These are phyloP conservation scores for Russula olivacea DNA, from an alignment of 768 basidiomycete genomes.

Conservation along the genomic window DNA sequence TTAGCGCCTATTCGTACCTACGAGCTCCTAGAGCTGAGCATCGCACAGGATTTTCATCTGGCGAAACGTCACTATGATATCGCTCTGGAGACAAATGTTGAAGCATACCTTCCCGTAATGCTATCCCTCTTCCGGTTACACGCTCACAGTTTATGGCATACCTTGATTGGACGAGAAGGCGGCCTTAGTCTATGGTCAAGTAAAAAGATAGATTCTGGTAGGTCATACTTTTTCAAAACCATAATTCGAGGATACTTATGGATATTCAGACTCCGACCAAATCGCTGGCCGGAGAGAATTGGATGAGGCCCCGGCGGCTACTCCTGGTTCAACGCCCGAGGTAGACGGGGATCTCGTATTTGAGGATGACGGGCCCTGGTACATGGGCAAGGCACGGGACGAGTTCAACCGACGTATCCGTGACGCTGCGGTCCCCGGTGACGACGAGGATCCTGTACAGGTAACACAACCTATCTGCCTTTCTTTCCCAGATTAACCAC, in stretches of 20 bases:
- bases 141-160: slow-evolving; percentile 77
- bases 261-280: not conserved
- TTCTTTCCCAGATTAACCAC: not conserved
- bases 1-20: slow-evolving; percentile 30
- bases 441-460: slow-evolving; percentile 71
- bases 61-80: slow-evolving; percentile 95
- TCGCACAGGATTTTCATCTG: slow-evolving; percentile 80
- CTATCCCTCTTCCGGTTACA: slow-evolving; percentile 81
- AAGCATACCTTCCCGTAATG: slow-evolving; percentile 84
- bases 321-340: slow-evolving; percentile 14
- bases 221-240: slow-evolving; percentile 1
- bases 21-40: not conserved
- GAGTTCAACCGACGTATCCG: slow-evolving; percentile 59
- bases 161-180: slow-evolving; percentile 49
- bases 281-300: slow-evolving; percentile 18
- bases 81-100: slow-evolving; percentile 78
- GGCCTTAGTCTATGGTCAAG: slow-evolving; percentile 62
- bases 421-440: slow-evolving; percentile 38
- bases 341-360: slow-evolving; percentile 30
- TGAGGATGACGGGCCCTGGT: slow-evolving; percentile 68
- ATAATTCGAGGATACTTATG: not conserved
- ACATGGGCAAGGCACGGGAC: slow-evolving; percentile 75
- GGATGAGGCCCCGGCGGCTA: slow-evolving; percentile 9
- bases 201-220: slow-evolving; percentile 45
- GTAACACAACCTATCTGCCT: slow-evolving; percentile 31